A percentile compares a stretch with the other conserved stretches of the same genome.
Evolutionary conservation across 768 basidiomycete genomes (phyloP).

Genomic region (Coprinellus aureogranulatus): DNA sequence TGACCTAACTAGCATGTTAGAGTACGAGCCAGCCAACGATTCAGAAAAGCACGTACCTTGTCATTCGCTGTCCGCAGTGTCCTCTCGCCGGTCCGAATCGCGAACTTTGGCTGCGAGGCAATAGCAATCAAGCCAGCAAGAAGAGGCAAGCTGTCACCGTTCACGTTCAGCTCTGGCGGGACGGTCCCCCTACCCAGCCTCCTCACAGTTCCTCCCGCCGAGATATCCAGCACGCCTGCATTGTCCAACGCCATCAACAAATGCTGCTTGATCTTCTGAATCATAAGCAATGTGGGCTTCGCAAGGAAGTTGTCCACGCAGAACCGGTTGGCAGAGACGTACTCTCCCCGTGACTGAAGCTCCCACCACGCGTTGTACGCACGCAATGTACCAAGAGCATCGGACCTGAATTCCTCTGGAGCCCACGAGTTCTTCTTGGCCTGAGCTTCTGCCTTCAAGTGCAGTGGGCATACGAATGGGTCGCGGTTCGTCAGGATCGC

Average conservation of each 20-base stretch:
- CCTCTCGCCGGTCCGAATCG: constrained; percentile 67
- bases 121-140: constrained; percentile 81
- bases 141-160: constrained; percentile 72
- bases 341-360: constrained; percentile 65
- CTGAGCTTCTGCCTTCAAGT: constrained; percentile 67
- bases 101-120: constrained; percentile 89
- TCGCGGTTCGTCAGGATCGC: constrained; percentile 88
- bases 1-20: constrained; percentile 42
- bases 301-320: constrained; percentile 84
- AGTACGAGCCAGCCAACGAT: constrained; percentile 9
- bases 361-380: constrained; percentile 84
- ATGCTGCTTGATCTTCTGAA: constrained; percentile 78
- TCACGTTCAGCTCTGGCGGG: constrained; percentile 67
- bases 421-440: constrained; percentile 77
- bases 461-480: constrained; percentile 83
- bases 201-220: constrained; percentile 53
- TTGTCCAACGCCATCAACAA: constrained; percentile 73
- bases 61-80: constrained; percentile 74
- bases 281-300: constrained; percentile 77
- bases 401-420: constrained; percentile 77
- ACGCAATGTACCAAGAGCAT: constrained; percentile 71
- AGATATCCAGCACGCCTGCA: constrained; percentile 79
- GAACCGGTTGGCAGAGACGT: constrained; percentile 67
- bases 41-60: constrained; percentile 52
- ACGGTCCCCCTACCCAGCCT: constrained; percentile 37